A percentile compares a stretch with the other conserved stretches of the same genome.
These are phyloP conservation scores for Colletotrichum nymphaeae DNA, from an alignment of 2,329 filamentous ascomycete genomes.

Conservation along the genomic window DNA sequence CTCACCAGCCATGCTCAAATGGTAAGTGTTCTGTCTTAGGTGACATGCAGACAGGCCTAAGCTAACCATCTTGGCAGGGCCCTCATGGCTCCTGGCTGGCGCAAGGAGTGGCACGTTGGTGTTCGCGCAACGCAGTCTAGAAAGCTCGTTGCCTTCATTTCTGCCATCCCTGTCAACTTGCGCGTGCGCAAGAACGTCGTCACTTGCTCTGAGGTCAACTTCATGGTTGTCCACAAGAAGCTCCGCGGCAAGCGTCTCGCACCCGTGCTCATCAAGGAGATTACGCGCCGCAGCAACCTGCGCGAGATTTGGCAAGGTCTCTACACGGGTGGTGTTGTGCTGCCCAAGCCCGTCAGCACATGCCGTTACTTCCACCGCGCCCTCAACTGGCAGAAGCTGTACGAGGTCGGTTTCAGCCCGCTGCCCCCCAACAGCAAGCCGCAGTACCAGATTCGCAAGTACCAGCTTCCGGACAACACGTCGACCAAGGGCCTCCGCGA, in stretches of 20 bases:
- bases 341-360: slow-evolving; percentile 92
- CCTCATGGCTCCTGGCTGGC: slow-evolving; percentile 94
- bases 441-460: slow-evolving; percentile 86
- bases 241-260: slow-evolving; percentile 91
- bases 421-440: slow-evolving; percentile 87
- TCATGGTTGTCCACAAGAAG: slow-evolving; percentile 98
- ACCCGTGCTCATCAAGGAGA: slow-evolving; percentile 96
- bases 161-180: slow-evolving; percentile 87
- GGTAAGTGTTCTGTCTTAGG: slow-evolving; percentile 63
- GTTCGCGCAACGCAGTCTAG: slow-evolving; percentile 85
- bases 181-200: slow-evolving; percentile 82
- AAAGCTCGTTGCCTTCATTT: slow-evolving; percentile 95
- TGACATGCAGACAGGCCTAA: neutral
- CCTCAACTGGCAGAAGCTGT: slow-evolving; percentile 95
- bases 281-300: slow-evolving; percentile 91
- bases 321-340: slow-evolving; percentile 91
- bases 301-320: slow-evolving; percentile 93
- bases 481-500: slow-evolving; percentile 79
- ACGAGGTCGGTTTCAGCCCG: slow-evolving; percentile 93
- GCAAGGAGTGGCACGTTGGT: slow-evolving; percentile 93
- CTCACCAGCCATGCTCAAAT: slow-evolving; percentile 87
- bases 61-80: slow-evolving; percentile 68
- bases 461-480: slow-evolving; percentile 81
- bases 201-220: slow-evolving; percentile 93
- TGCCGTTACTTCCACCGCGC: slow-evolving; percentile 96